These are phyloP conservation scores for Vanrija pseudolonga DNA, from an alignment of 1,284 basidiomycete genomes.

Conservation along the genomic window DNA sequence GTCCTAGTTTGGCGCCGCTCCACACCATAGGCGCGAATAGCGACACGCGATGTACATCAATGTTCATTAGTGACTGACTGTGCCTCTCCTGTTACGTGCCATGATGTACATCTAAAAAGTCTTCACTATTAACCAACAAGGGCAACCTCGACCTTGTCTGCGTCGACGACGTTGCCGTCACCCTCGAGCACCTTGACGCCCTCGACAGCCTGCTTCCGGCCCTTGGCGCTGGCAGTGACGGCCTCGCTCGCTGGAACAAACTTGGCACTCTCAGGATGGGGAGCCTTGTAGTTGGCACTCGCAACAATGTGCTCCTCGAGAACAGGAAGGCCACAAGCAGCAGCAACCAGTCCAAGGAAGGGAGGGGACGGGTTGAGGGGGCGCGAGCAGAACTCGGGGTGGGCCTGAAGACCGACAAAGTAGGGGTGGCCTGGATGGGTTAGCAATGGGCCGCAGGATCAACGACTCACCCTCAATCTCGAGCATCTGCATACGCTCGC, in stretches of 20 bases:
- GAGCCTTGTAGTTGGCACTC: constrained; percentile 58
- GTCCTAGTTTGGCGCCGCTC: too few species aligned
- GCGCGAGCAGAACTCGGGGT: constrained; percentile 98
- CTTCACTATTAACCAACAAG: too few species aligned
- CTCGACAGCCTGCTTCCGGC: constrained; percentile 35
- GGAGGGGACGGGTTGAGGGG: constrained; percentile 96
- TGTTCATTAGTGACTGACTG: too few species aligned
- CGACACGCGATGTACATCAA: too few species aligned
- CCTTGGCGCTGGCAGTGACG: constrained; percentile 41
- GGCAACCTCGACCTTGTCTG: too few species aligned
- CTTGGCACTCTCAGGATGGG: constrained; percentile 53
- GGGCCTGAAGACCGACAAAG: constrained; percentile 92
- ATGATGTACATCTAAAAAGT: too few species aligned
- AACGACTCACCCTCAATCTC: constrained; percentile 68
- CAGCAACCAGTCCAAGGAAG: constrained; percentile 93
- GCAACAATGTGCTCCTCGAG: constrained; percentile 70
- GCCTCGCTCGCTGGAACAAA: constrained; percentile 45
- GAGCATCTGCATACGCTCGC: constrained; percentile 95
- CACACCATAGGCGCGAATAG: too few species aligned
- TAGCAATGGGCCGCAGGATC: neutral
- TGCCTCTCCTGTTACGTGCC: too few species aligned
- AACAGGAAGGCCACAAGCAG: constrained; percentile 63
- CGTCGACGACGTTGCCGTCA: too few species aligned
- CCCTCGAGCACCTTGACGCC: constrained; percentile 20
- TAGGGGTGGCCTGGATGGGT: constrained; percentile 76